Evolutionary conservation across 2,329 filamentous ascomycete genomes (phyloP), one percentile per base, ranked within the genome.

Genomic region (Periglandula ipomoeae): DNA sequence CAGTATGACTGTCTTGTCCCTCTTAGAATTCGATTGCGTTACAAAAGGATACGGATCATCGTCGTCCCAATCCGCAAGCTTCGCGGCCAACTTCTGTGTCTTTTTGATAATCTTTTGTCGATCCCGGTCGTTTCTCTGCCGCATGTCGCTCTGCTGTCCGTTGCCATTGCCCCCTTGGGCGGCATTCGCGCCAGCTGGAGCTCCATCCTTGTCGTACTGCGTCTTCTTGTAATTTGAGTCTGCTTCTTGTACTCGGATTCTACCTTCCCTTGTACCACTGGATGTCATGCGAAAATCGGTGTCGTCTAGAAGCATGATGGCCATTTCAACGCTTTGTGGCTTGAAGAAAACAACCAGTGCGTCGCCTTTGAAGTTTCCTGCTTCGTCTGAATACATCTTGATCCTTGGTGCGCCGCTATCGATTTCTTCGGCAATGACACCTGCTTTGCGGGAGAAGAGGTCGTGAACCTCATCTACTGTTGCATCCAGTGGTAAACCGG

Each of bases 281-380:
- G 71, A 52, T 0, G 71, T 71, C 51, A 86, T 74, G 50, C 91
- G 78, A 59, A 97, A 93, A 56, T 89, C 82, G 4, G 84, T 85
- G 59, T 89, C 87, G 64, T 94, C 87, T 11, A 89, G 75, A 59
- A 93, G 75, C 70, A 84, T 81, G 55, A 91, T 86, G 40, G 88
- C 88, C 70, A 89, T 84, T 38, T 85, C 73, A 50, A 98, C 91
- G n/a, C 87, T 94, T 62, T 95, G 89, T 0, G 89, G 86, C 58
- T 93, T 88, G 76, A 95, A 96, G 70, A 94, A 98, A 32, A 97
- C 87, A 48, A 98, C 74, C 27, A 98, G 75, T 2, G 88, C 90
- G 62, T 97, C 90, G 52, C 93, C 93, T 63, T 96, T 97, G 75
- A 95, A 95, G 15, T 81, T 79, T 19, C 89, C 93, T 1, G 83